phyloP scores from a whole-genome alignment of 805 yeast species.

The Ogataea nitratoaversa region DNA sequence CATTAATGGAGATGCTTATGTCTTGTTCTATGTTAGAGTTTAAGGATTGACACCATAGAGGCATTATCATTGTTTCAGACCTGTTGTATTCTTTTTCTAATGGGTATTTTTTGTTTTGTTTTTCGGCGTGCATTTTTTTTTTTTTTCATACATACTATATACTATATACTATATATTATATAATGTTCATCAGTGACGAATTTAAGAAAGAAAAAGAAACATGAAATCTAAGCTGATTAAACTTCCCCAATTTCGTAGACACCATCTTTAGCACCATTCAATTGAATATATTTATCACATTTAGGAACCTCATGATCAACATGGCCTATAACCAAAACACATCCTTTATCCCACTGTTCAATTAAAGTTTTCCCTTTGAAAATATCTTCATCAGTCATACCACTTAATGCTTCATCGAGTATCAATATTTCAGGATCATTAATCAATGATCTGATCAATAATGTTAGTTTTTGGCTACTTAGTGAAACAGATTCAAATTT shows the following conservation, averaged over 20 bases:
- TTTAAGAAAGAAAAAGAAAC: no score
- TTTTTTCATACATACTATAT: no score
- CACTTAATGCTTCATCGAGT: slow-evolving; percentile 90
- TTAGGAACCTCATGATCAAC: slow-evolving; percentile 73
- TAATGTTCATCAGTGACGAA: no score
- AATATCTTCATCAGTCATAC: slow-evolving; percentile 68
- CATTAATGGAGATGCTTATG: slow-evolving; percentile 73
- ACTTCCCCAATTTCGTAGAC: slow-evolving; percentile 27
- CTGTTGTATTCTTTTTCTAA: no score
- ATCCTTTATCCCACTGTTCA: slow-evolving; percentile 52
- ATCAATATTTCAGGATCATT: slow-evolving; percentile 76
- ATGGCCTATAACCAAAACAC: slow-evolving; percentile 80
- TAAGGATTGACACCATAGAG: slow-evolving; percentile 3
- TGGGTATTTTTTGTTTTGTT: background rate
- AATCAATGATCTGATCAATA: slow-evolving; percentile 73
- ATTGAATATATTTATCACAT: slow-evolving; percentile 49
- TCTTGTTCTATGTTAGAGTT: slow-evolving; percentile 65
- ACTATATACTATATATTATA: no score
- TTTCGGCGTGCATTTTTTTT: background rate
- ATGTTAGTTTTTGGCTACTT: slow-evolving; percentile 71
- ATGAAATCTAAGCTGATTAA: no score
- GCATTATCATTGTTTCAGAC: no score
- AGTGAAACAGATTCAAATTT: slow-evolving; percentile 53
- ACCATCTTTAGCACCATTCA: slow-evolving; percentile 32
- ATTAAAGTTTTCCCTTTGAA: slow-evolving; percentile 50